Evolutionary conservation across 805 yeast genomes (phyloP), one percentile per base, ranked within the genome.

Genomic region (Kazachstania psychrophila): DNA sequence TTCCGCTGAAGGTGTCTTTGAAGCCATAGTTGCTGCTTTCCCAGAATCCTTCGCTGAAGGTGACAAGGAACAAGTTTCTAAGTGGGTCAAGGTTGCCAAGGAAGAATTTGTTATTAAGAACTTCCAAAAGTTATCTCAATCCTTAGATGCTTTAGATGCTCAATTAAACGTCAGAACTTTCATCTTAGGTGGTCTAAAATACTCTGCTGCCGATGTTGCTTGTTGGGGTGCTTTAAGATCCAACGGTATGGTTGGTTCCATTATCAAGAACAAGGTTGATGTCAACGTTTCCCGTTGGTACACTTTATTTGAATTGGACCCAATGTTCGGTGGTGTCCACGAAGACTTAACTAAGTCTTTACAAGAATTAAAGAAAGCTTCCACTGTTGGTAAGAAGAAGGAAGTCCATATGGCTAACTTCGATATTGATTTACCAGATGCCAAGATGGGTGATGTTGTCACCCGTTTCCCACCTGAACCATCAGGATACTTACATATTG

Each of bases 381-480:
- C 82, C 43, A 78, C 80, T 59, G 62, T 60, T 14, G 83, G 79
- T 51, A 67, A 68, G 52, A 79, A 80, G 67, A 87, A 86, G 65
- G 92, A 85, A 63, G 69, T 78, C 36, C 94, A 86, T 71, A 85
- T 86, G 68, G 97, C 98, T 44, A 88, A 82, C 62, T 92, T 82
- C 50, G 96, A 88, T 60, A 92, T 92, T 54, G 92, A 85, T 54
- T 75, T 92, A 48, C 83, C 82, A 41, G 94, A 78, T 59, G 99
- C 99, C 41, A 77, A 73, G 54, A 77, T 81, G 40, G 99, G 99
- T 47, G 69, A 88, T 64, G 99, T 92, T 40, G 97, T 94, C 37
- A 94, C 98, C 37, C 82, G 99, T 68, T 92, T 92, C 77, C 98
- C 99, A 32, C 98, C 98, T 5, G 98, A 92, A 65, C 98, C 98